Conservation (phyloP, 106 monocot species). For the Alisma plantagoaquatica region DNA sequence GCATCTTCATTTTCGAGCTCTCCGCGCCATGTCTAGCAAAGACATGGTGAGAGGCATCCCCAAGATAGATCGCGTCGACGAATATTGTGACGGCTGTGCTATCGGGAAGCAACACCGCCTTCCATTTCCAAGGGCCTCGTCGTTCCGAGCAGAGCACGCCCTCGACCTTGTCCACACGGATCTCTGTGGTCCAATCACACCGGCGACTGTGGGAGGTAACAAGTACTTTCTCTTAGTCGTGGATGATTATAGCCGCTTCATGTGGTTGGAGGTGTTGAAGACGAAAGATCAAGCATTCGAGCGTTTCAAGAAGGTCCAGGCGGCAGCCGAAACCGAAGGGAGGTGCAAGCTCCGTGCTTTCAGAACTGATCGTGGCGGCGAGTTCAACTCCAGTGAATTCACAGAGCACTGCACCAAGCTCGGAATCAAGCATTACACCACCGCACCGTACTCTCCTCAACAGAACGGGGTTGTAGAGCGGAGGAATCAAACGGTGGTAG, state of each 20-base stretch:
- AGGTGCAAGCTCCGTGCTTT: too few relatives aligned
- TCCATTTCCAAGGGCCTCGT: neutral
- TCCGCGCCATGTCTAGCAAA: neutral
- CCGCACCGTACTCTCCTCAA: constrained; percentile 14
- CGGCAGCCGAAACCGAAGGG: constrained; percentile 4
- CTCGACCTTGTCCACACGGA: constrained; percentile 15
- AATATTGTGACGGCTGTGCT: too few relatives aligned
- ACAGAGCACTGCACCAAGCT: too few relatives aligned
- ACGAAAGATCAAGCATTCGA: too few relatives aligned
- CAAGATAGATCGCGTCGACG: neutral
- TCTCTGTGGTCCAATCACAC: constrained; percentile 20
- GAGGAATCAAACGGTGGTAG: constrained; percentile 10
- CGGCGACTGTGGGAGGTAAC: neutral
- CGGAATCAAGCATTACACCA: neutral
- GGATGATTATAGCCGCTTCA: too few relatives aligned
- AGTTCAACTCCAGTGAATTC: too few relatives aligned
- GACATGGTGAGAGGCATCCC: neutral
- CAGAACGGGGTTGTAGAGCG: constrained; percentile 19
- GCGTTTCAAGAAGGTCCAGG: constrained; percentile 9
- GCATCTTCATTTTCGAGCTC: neutral
- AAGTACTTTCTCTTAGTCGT: constrained; percentile 8
- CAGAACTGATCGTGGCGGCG: too few relatives aligned
- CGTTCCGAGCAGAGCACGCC: neutral
- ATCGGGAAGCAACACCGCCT: too few relatives aligned
- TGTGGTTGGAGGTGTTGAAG: too few relatives aligned